Percentiles rank a stretch among this genome's conserved stretches.
Conservation (phyloP, 257 asterid genomes). For the Cinchona pubescens region DNA sequence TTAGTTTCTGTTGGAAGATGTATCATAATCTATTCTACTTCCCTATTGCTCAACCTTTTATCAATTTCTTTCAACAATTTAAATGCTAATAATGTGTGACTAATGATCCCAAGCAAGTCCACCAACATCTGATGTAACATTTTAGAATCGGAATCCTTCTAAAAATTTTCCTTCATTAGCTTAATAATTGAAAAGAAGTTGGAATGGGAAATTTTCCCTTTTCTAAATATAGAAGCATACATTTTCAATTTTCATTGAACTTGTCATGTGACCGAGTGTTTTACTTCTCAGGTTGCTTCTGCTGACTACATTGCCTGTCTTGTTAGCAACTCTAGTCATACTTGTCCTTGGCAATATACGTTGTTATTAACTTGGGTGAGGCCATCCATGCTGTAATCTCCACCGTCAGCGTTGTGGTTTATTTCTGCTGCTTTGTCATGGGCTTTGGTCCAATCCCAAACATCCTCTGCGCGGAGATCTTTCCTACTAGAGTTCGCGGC, state of each 20-base stretch:
- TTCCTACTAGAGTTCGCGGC: slow-evolving; percentile 94
- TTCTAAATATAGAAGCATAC: not conserved
- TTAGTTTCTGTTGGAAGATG: not conserved
- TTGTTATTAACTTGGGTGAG: slow-evolving; percentile 51
- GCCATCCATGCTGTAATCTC: slow-evolving; percentile 64
- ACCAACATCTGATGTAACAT: not conserved
- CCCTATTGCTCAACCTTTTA: not conserved
- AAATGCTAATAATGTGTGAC: not conserved
- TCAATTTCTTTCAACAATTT: not conserved
- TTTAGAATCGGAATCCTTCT: not conserved
- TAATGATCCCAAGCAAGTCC: not conserved
- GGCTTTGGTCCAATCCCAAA: slow-evolving; percentile 96
- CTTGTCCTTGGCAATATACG: slow-evolving; percentile 68
- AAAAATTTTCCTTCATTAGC: not conserved
- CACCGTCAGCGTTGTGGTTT: slow-evolving; percentile 68
- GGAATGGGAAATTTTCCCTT: not conserved
- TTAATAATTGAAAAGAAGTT: not conserved
- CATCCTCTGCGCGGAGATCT: slow-evolving; percentile 94
- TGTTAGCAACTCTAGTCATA: slow-evolving; percentile 52
- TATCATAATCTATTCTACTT: not conserved
- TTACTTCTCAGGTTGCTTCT: slow-evolving; percentile 64
- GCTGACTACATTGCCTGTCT: slow-evolving; percentile 71
- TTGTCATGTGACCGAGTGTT: not conserved
- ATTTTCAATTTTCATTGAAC: not conserved
- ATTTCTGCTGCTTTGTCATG: slow-evolving; percentile 89